Evolutionary conservation across 2,329 filamentous ascomycete genomes (phyloP).

Genomic region (Penicillium crustosum): DNA sequence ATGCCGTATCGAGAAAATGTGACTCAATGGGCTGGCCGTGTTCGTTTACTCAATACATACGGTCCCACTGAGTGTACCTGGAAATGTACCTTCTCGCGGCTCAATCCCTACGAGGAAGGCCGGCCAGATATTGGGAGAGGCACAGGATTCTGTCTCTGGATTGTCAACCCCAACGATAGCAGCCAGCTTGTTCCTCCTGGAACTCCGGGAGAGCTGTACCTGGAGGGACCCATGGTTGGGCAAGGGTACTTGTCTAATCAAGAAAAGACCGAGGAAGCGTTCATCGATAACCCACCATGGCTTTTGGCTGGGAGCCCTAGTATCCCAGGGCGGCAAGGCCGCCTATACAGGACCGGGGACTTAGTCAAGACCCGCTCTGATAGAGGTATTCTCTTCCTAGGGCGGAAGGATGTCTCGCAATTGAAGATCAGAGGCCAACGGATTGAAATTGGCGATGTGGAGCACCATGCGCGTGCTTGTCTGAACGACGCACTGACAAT

Average conservation of each 20-base stretch:
- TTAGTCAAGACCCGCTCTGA: background rate
- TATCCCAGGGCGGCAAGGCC: background rate
- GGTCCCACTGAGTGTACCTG: constrained; percentile 1
- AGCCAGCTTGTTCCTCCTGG: background rate
- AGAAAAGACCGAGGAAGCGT: background rate
- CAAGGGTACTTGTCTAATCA: background rate
- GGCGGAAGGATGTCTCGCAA: background rate
- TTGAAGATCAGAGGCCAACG: background rate
- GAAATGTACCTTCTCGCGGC: background rate
- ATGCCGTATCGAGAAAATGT: constrained; percentile 1
- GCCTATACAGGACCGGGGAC: background rate
- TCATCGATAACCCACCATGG: background rate
- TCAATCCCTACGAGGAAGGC: background rate
- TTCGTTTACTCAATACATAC: background rate
- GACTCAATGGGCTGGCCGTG: background rate
- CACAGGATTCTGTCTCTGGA: background rate
- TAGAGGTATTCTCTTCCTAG: background rate
- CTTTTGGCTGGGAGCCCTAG: background rate
- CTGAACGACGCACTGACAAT: background rate
- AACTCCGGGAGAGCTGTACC: background rate
- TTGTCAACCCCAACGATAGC: background rate
- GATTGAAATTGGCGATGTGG: background rate
- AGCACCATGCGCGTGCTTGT: background rate
- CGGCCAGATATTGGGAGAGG: background rate
- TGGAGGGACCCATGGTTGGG: background rate